Evolutionary conservation across 305 asterid genomes (phyloP).

Genomic region (Plantago rigida): DNA sequence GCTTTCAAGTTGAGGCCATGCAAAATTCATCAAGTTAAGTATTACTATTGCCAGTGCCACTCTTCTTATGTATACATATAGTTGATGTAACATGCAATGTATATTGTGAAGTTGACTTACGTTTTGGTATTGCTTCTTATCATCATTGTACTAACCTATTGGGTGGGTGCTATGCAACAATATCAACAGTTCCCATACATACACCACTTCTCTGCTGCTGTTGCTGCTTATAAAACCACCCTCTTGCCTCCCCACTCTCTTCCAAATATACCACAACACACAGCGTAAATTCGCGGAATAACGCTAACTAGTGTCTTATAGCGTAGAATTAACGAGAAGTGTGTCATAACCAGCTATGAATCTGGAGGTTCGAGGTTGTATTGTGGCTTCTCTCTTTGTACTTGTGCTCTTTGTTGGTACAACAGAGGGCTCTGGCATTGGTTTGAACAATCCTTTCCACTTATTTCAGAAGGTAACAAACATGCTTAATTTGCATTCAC

Average conservation of each 20-base stretch:
- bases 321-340: not conserved
- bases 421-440: constrained; percentile 28
- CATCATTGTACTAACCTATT: too few species aligned
- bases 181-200: constrained; percentile 11
- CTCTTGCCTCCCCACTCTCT: too few species aligned
- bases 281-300: not conserved
- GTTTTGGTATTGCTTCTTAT: constrained; percentile 24
- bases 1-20: constrained; percentile 25
- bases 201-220: constrained; percentile 21
- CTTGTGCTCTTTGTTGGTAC: constrained; percentile 33
- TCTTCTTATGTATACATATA: constrained; percentile 22
- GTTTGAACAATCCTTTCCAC: constrained; percentile 21
- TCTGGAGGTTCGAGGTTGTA: constrained; percentile 17
- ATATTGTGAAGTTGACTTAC: constrained; percentile 61
- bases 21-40: constrained; percentile 28
- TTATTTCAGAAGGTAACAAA: constrained; percentile 43
- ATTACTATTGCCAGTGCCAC: not conserved
- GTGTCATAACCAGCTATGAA: constrained; percentile 27
- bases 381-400: constrained; percentile 31
- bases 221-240: constrained; percentile 33
- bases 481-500: not conserved
- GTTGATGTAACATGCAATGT: constrained; percentile 36
- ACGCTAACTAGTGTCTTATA: not conserved
- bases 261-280: too few species aligned
- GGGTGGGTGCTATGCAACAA: constrained; percentile 35